Base-by-base conservation (phyloP, 2,329 filamentous ascomycete species). In the Fonsecaea pugnacius region DNA sequence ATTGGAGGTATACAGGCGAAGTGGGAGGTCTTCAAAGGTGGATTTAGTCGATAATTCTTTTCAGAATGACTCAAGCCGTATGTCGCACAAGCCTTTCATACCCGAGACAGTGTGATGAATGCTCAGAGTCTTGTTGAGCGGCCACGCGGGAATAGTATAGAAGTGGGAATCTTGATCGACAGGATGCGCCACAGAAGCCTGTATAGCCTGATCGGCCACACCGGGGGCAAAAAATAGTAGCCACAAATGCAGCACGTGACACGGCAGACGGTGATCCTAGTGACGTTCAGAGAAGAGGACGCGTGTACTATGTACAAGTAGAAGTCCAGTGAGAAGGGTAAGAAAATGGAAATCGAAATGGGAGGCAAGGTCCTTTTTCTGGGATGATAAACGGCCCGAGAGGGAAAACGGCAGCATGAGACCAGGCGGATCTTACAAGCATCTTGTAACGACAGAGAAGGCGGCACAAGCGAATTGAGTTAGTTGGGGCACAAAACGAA, bases 181-280 rank as follows among this genome's bases (percentile, higher is more conserved):
- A 40, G 43, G 30, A 60, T 62, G 62, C 66, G 66, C 66, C 66
- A 68, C 66, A 68, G 14, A 36, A 36, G 57, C 43, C 43, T 52
- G 30, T 52, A 36, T 59, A 32, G 50, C 53, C 46, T 27, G 48
- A 48, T 60, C 62, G 65, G 62, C 40, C 40, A 59, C 32, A 48
- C 66, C 66, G 66, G 62, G 35, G 30, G 64, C 52, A 24, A 55
- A 56, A 60, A 67, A 63, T 65, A 64, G 62, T 18, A 32, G 52
- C 60, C 52, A 56, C 43, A 32, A 40, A 40, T 46, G 18, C 46
- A 10, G 51, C 66, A 68, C 64, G 64, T 66, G 66, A 66, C 30
- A 51, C 54, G 32, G 43, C 61, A 57, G 52, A 12, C 30, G 40
- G 32, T 33, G 14, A 36, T 40, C 58, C 27, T 48, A 30, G 16